Evolutionary conservation across 1,284 basidiomycete genomes (phyloP).

Genomic region (Malassezia sympodialis): DNA sequence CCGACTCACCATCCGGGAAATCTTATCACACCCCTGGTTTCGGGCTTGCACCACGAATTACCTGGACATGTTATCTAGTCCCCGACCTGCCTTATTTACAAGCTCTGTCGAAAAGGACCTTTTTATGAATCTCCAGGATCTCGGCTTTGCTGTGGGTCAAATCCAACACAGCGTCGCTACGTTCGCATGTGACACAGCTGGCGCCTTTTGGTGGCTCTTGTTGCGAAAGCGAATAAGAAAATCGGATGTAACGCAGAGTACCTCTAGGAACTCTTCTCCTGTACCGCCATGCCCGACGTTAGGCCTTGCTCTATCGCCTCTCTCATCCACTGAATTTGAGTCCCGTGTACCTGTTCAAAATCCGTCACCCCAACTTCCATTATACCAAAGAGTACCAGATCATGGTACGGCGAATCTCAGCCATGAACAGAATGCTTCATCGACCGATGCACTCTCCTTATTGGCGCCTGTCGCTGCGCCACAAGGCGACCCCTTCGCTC

Average conservation of each 20-base stretch:
- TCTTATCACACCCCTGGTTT: constrained; percentile 86
- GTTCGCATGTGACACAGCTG: constrained; percentile 82
- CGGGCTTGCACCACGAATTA: not conserved
- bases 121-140: constrained; percentile 61
- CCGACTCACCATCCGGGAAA: constrained; percentile 70
- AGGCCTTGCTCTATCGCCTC: not conserved
- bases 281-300: not conserved
- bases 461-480: not conserved
- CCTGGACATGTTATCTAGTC: not conserved
- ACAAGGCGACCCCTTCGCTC: not conserved
- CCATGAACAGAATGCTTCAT: not conserved
- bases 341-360: not conserved
- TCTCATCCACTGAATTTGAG: not conserved
- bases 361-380: not conserved
- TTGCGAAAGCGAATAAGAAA: constrained; percentile 52
- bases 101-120: constrained; percentile 67
- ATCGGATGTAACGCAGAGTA: not conserved
- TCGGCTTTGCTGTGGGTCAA: constrained; percentile 88
- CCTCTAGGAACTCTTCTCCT: not conserved
- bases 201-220: constrained; percentile 94
- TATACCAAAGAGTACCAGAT: not conserved
- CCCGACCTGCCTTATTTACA: constrained; percentile 55
- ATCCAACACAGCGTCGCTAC: constrained; percentile 81
- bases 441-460: not conserved
- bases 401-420: not conserved